Percentiles rank a stretch among this genome's conserved stretches.
These are phyloP conservation scores for Vachellia collinsii DNA, from an alignment of 306 rosid genomes.

Conservation along the genomic window DNA sequence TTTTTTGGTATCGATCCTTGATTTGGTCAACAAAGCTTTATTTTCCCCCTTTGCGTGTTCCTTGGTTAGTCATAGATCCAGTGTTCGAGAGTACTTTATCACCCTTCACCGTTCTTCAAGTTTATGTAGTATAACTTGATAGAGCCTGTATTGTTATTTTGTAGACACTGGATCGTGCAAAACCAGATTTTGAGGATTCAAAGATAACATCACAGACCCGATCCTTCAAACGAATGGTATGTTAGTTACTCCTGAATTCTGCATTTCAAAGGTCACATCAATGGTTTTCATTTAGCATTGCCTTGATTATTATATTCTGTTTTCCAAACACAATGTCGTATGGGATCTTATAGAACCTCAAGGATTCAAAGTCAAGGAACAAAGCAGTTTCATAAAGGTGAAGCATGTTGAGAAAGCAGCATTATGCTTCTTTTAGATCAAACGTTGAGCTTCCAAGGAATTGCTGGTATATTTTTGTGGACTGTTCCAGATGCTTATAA, in stretches of 20 bases:
- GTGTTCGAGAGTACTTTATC: not conserved
- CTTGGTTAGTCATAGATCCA: conserved; percentile 10
- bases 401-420: conserved; percentile 37
- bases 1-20: conserved; percentile 25
- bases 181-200: conserved; percentile 57
- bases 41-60: not conserved
- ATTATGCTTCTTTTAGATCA: conserved; percentile 33
- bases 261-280: conserved; percentile 18
- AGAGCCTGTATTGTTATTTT: conserved; percentile 26
- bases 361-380: conserved; percentile 53
- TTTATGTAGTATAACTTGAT: conserved; percentile 1
- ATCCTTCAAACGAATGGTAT: conserved; percentile 91
- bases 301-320: conserved; percentile 25
- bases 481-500: conserved; percentile 36
- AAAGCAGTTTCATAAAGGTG: conserved; percentile 47
- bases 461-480: conserved; percentile 38
- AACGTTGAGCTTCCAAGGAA: conserved; percentile 35
- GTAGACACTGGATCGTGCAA: conserved; percentile 89
- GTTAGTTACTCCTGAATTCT: conserved; percentile 38
- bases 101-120: conserved; percentile 5
- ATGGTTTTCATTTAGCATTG: conserved; percentile 28
- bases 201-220: conserved; percentile 55
- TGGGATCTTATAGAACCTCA: conserved; percentile 60
- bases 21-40: conserved; percentile 11
- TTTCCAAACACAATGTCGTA: not conserved